Evolutionary conservation across 306 rosid species (phyloP).

Genomic region (Styphnolobium japonicum): DNA sequence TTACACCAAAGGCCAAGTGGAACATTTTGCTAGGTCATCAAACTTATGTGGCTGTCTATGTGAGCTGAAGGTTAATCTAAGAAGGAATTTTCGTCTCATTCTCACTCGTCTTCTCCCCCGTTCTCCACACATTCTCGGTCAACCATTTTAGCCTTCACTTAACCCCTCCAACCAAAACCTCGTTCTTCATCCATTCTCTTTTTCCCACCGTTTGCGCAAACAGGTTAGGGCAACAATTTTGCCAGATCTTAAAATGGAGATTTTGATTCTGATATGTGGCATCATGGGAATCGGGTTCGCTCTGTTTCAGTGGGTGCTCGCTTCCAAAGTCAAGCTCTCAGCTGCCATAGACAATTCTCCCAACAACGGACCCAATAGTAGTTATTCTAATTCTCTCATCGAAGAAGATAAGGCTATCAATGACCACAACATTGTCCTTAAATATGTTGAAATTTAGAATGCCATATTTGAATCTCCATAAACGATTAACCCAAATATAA

Average conservation of each 20-base stretch:
- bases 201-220: background rate
- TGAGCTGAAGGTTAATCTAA: too few species aligned
- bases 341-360: constrained; percentile 17
- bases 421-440: constrained; percentile 62
- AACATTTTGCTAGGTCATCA: too few species aligned
- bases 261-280: constrained; percentile 58
- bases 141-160: too few species aligned
- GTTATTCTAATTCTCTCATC: constrained; percentile 49
- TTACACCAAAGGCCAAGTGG: too few species aligned
- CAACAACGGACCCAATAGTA: constrained; percentile 38
- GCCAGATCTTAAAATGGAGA: constrained; percentile 62
- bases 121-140: background rate
- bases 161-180: background rate
- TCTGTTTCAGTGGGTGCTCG: constrained; percentile 52
- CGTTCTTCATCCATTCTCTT: background rate
- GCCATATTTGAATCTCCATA: constrained; percentile 70
- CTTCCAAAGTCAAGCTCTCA: constrained; percentile 51
- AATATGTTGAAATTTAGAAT: constrained; percentile 65
- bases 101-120: too few species aligned
- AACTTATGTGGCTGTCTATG: too few species aligned
- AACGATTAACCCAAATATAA: too few species aligned
- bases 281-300: constrained; percentile 56
- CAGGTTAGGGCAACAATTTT: constrained; percentile 48
- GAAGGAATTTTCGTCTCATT: too few species aligned
- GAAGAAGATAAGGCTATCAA: constrained; percentile 70